Base-by-base conservation (phyloP, 2,329 filamentous ascomycete species). In the Calonectria pseudoturangicola region DNA sequence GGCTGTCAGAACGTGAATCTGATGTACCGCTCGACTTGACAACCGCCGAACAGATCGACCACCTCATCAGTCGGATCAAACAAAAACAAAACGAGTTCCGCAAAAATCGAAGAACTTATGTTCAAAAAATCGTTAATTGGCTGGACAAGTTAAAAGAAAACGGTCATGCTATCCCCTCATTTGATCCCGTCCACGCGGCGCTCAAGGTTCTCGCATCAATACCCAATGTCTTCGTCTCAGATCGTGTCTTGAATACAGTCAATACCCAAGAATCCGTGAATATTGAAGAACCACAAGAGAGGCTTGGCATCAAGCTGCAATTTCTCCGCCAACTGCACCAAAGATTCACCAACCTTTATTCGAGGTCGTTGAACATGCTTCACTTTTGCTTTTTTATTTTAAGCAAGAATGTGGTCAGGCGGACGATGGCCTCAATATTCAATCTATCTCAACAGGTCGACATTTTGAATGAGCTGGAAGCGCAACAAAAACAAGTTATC, bases 121-220 rank as follows among this genome's bases (percentile, higher is more conserved):
- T 39, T 16, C 18, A 27, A 18, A 58, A 39, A 10, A 39, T 58
- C 33, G 4, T 39, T 2, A 36, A 9, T 10, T 39, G 54, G 54
- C n/a, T 58, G 12, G 18, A 39, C n/a, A 39, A 58, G 33, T 27
- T 39, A 18, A 58, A 39, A 39, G 33, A 39, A n/a, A 39, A 21
- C 39, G 30, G 30, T 12, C 30, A 58, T 39, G 30, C 13, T 5
- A 18, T 58, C 2, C 30, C 54, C 2, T 58, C 30, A 3, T 58
- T 36, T n/a, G 54, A 39, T 39, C 33, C 54, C 12, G 13, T 58
- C 8, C 54, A 58, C 27, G 54, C n/a, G n/a, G 18, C 54, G 4
- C 54, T 58, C n/a, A 58, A 25, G 54, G 30, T 58, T 58, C 54
- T 58, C 33, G n/a, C 12, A 39, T 58, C 54, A 8, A 58, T 33